These are phyloP conservation scores for Cladosporium velox DNA, from an alignment of 2,329 filamentous ascomycete species.

Conservation along the genomic window DNA sequence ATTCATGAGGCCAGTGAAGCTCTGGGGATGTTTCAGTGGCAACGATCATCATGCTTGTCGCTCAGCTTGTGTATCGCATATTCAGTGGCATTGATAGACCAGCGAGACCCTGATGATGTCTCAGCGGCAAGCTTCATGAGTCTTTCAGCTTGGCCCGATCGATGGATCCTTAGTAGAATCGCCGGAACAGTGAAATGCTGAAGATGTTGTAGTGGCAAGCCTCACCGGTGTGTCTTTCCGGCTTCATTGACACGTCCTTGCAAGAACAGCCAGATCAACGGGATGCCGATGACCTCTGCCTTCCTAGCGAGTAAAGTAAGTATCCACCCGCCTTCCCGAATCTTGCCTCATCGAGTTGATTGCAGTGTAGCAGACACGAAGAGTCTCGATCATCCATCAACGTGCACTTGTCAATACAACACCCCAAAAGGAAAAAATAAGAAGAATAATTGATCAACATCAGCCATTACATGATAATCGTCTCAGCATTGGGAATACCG, in stretches of 20 bases:
- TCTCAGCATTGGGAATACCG: too few relatives aligned
- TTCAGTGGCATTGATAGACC: background rate
- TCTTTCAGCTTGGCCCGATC: background rate
- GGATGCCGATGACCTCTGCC: too few relatives aligned
- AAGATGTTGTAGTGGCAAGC: background rate
- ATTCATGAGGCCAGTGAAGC: background rate
- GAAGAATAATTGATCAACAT: too few relatives aligned
- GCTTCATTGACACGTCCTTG: too few relatives aligned
- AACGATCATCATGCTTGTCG: background rate
- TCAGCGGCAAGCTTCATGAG: background rate
- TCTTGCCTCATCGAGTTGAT: too few relatives aligned
- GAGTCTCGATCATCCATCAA: too few relatives aligned
- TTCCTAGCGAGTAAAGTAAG: too few relatives aligned
- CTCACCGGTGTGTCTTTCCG: background rate
- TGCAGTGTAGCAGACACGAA: too few relatives aligned
- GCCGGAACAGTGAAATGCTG: background rate
- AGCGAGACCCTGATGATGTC: background rate
- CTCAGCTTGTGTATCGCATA: background rate
- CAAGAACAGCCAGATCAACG: too few relatives aligned
- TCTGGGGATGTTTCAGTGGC: background rate
- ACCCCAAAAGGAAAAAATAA: fast-evolving
- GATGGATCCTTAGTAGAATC: background rate
- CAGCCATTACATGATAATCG: too few relatives aligned
- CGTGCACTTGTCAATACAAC: too few relatives aligned
- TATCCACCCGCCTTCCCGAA: too few relatives aligned